Evolutionary conservation across 208 protist genomes (phyloP), one percentile per base, ranked within the genome.

Genomic region (Acanthamoeba healyi): DNA sequence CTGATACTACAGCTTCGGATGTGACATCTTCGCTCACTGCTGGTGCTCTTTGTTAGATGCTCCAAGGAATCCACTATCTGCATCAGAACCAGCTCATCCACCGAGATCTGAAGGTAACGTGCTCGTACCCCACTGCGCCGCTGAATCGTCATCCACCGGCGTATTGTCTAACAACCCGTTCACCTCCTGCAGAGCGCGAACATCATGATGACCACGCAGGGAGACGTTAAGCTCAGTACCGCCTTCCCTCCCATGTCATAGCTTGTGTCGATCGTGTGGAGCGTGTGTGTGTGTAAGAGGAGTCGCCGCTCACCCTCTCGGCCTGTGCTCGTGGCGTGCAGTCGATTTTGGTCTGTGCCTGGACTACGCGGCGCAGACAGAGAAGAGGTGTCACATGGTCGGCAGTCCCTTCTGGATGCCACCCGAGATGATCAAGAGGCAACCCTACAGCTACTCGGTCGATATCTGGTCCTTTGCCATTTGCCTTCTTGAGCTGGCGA

Each of bases 121-220:
- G n/a, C n/a, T n/a, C n/a, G n/a, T n/a, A n/a, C n/a, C n/a, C n/a
- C n/a, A n/a, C n/a, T n/a, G n/a, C n/a, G n/a, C n/a, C n/a, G n/a
- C n/a, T n/a, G n/a, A n/a, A n/a, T n/a, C n/a, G n/a, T n/a, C n/a
- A n/a, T n/a, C n/a, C n/a, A n/a, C n/a, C n/a, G n/a, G n/a, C n/a
- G n/a, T n/a, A n/a, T n/a, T n/a, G n/a, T n/a, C n/a, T n/a, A n/a
- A n/a, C n/a, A n/a, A n/a, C n/a, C n/a, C n/a, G n/a, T 67, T 79
- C 42, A 15, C 19, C 5, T 72, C 22, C 44, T 61, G 42, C 51
- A 92, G 70, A 94, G 90, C 70, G 94, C 65, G 22, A 96, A 96
- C 63, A 94, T 96, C 32, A 96, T 96, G 95, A 94, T 96, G 26
- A 94, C 92, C n/a, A 82, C 89, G 0, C 58, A 94, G 70, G 92